These are phyloP conservation scores for Hura crepitans DNA, from an alignment of 441 rosid species.

Conservation along the genomic window DNA sequence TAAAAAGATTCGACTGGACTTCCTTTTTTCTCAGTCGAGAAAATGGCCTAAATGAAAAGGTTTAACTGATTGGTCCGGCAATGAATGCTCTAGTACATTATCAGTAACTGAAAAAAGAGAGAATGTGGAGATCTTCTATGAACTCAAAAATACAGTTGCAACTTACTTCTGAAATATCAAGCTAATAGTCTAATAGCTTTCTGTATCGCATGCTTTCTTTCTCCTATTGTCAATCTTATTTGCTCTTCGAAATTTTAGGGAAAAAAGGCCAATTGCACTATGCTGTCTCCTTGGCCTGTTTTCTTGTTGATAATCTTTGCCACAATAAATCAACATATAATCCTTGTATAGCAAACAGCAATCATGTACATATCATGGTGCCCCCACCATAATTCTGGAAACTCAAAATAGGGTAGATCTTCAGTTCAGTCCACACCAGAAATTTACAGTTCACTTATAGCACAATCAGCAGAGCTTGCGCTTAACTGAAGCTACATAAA, in stretches of 20 bases:
- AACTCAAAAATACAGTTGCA: too few relatives aligned
- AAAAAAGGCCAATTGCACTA: neutral
- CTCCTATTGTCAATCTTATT: neutral
- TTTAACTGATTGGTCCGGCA: too few relatives aligned
- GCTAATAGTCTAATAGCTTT: too few relatives aligned
- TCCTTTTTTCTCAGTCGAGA: too few relatives aligned
- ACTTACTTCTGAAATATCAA: too few relatives aligned
- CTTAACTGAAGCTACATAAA: conserved; percentile 15
- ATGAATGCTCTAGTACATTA: too few relatives aligned
- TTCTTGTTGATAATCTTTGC: conserved; percentile 20
- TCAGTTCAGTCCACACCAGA: conserved; percentile 16
- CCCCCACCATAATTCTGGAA: conserved; percentile 12
- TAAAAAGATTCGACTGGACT: too few relatives aligned
- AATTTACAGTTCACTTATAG: conserved; percentile 8
- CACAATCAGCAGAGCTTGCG: conserved; percentile 27
- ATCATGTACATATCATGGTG: conserved; percentile 22
- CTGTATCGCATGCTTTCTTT: neutral
- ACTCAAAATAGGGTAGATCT: conserved; percentile 6
- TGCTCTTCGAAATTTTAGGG: neutral
- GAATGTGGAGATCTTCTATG: neutral
- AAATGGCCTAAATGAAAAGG: too few relatives aligned
- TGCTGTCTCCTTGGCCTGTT: conserved; percentile 7
- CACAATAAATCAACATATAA: conserved; percentile 23
- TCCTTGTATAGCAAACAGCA: conserved; percentile 20
- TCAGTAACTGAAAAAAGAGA: too few relatives aligned